Evolutionary conservation across 495 filamentous ascomycete species (phyloP).

Genomic region (Collariella sp.): DNA sequence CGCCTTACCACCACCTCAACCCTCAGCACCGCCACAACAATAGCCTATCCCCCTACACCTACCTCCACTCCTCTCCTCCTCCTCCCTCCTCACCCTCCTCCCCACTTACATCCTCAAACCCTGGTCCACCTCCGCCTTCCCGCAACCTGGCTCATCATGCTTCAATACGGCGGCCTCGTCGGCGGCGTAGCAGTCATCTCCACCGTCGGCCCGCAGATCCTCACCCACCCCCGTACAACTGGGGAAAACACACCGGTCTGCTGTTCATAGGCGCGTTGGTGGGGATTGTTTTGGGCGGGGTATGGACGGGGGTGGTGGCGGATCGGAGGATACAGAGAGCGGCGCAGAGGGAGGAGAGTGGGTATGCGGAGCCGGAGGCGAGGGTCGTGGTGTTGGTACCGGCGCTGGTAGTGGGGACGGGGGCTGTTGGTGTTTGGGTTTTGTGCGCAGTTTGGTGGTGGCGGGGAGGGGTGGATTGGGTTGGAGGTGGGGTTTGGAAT

Average conservation of each 20-base stretch:
- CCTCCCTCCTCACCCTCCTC: slow-evolving; percentile 13
- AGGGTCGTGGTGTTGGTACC: slow-evolving; percentile 22
- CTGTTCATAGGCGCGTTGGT: slow-evolving; percentile 23
- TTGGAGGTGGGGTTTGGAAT: slow-evolving; percentile 26
- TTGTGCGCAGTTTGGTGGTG: slow-evolving; percentile 20
- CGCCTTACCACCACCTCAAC: neutral
- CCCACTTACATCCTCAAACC: slow-evolving; percentile 21
- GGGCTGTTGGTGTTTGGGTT: slow-evolving; percentile 27
- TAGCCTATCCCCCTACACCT: slow-evolving; percentile 17
- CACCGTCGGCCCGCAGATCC: slow-evolving; percentile 20
- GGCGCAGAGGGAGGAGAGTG: slow-evolving; percentile 13
- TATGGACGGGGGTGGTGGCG: slow-evolving; percentile 10
- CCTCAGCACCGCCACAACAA: neutral
- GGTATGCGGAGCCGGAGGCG: slow-evolving; percentile 24
- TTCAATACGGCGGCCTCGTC: slow-evolving; percentile 25
- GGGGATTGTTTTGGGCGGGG: slow-evolving; percentile 17
- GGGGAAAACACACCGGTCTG: slow-evolving; percentile 20
- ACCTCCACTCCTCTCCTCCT: slow-evolving; percentile 12
- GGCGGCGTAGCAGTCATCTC: slow-evolving; percentile 23
- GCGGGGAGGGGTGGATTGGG: slow-evolving; percentile 20
- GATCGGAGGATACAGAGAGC: slow-evolving; percentile 14
- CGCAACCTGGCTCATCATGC: slow-evolving; percentile 20
- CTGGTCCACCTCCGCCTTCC: slow-evolving; percentile 23
- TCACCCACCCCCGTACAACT: slow-evolving; percentile 19
- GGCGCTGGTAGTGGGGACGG: slow-evolving; percentile 18